Base-by-base conservation (phyloP, 805 yeast species). In the Isabelozyma pseudorhagii region DNA sequence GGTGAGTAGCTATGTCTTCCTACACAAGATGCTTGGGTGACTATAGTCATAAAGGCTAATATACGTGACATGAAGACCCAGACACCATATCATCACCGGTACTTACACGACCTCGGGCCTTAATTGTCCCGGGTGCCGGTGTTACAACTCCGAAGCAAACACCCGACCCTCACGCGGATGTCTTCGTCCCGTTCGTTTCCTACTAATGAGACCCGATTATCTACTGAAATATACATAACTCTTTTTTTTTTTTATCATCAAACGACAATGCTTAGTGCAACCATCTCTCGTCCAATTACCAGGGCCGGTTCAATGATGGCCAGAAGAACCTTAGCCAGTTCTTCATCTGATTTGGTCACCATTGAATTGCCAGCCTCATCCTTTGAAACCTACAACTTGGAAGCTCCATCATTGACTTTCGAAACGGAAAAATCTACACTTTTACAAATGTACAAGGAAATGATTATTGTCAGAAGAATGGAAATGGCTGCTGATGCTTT, bases 401-500 rank as follows among this genome's bases (percentile, higher is more conserved):
- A 80, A 25, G 63, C 62, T 29, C 97, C 97, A 47, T 80, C 80
- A 45, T 75, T 87, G 63, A 72, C 77, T 47, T 86, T 87, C 68
- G 85, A 85, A 72, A 87, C 97, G 50, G 84, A 89, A 62, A 91
- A 90, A 80, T 79, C 81, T 46, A 80, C 85, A 49, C 74, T 94
- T 61, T 77, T 94, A 64, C 84, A 91, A 67, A 90, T 94, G 97
- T 94, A 92, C 83, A 88, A 90, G 77, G 96, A 93, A 69, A 92
- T 94, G 98, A 83, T 87, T 59, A 74, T 86, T 58, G 84, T 93
- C 68, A 85, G 96, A 81, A 88, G 99, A 76, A 85, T 94, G 94
- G 99, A 94, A 79, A 93, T 94, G 97, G 96, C 97, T 40, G 84
- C 98, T 54, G 99, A 94, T 70, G 98, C 97, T 31, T 79, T 94